Base-by-base conservation (phyloP, 1,139 yeast species). In the Insectozyma bohioensis region DNA sequence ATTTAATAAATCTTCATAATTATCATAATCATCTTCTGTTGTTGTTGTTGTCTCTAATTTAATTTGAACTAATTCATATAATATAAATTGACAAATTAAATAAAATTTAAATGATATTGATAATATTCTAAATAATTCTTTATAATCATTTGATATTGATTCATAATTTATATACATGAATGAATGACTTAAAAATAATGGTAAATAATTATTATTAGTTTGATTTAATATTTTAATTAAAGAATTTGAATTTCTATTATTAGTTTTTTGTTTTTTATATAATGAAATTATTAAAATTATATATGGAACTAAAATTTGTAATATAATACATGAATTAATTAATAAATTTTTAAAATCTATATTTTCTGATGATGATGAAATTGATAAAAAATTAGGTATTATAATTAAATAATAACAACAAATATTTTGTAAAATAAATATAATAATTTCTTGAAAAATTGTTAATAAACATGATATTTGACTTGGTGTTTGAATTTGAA, bases 31-130 rank as follows among this genome's bases (percentile, higher is more conserved):
- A 9, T 23, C 12, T 12, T 24, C 20, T 12, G 21, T n/a, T n/a
- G n/a, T n/a, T n/a, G n/a, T n/a, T n/a, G n/a, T n/a, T n/a, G n/a
- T n/a, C n/a, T n/a, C 30, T 16, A 27, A 28, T 12, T 33, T 35
- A 9, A 52, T 45, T 12, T 43, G 24, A 1, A 40, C 42, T 5
- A 54, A 36, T 31, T 54, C 59, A 40, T 46, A 50, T 23, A 54
- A 45, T n/a, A 55, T 42, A 29, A 48, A 43, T 20, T 35, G 37
- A 25, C 35, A 40, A 21, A 41, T 34, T 16, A 36, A 33, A 24
- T 41, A 40, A 17, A 41, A 41, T 23, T 43, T 43, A 9, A 40
- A 35, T 6, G 37, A 29, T 19, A 29, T 34, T n/a, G n/a, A n/a
- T n/a, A n/a, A n/a, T n/a, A n/a, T n/a, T n/a, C n/a, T n/a, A n/a